Conservation (phyloP, 2,329 filamentous ascomycete genomes). For the Xylaria sp. region DNA sequence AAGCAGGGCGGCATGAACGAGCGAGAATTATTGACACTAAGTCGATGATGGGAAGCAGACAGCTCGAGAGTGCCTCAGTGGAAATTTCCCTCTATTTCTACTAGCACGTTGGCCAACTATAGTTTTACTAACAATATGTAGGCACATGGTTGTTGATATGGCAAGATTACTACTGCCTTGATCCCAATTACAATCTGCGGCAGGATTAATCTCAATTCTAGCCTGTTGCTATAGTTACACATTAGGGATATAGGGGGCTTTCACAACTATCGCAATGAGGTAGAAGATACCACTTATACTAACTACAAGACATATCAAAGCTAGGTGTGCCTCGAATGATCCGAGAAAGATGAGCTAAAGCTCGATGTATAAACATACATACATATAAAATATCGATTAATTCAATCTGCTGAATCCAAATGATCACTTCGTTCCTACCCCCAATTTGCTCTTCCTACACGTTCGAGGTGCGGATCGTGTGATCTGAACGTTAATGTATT, state of each 20-base stretch:
- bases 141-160: not conserved
- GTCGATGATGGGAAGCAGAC: not conserved
- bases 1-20: not conserved
- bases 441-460: slow-evolving; percentile 2
- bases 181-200: no score
- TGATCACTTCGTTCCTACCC: not conserved
- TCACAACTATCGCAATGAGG: not conserved
- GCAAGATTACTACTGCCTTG: no score
- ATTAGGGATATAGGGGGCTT: not conserved
- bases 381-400: slow-evolving; percentile 29
- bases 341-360: not conserved
- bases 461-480: not conserved
- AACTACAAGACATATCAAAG: not conserved
- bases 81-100: no score
- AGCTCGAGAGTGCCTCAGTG: not conserved
- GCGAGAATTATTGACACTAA: not conserved
- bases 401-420: slow-evolving; percentile 31
- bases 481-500: not conserved
- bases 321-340: not conserved
- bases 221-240: not conserved
- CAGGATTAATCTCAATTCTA: not conserved
- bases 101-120: no score
- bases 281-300: not conserved
- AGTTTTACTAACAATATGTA: not conserved
- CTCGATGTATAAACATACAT: slow-evolving; percentile 15